Evolutionary conservation across 441 rosid genomes (phyloP).

Genomic region (Populus hybrid): DNA sequence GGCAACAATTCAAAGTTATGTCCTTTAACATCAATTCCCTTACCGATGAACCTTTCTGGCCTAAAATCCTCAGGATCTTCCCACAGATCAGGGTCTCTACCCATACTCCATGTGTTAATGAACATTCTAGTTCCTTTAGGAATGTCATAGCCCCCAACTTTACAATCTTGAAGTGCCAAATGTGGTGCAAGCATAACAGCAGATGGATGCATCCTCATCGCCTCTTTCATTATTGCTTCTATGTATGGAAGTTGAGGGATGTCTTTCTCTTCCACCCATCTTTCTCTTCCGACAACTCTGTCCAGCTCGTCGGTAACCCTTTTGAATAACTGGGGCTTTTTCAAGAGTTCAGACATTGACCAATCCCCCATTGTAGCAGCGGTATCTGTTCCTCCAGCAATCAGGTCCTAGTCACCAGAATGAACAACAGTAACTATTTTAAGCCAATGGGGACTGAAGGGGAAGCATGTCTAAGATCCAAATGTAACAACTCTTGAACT

Average conservation of each 20-base stretch:
- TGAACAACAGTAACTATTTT: neutral
- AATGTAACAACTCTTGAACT: too few relatives aligned
- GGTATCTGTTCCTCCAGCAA: conserved; percentile 37
- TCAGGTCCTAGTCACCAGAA: conserved; percentile 18
- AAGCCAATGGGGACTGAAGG: too few relatives aligned
- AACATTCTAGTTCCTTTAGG: too few relatives aligned
- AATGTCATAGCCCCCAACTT: neutral
- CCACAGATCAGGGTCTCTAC: conserved; percentile 16
- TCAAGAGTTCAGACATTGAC: conserved; percentile 34
- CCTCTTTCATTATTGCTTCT: conserved; percentile 29
- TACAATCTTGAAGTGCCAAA: conserved; percentile 21
- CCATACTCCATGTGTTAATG: too few relatives aligned
- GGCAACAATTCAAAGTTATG: conserved; percentile 27
- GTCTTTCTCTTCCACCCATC: conserved; percentile 38
- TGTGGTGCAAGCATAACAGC: conserved; percentile 14
- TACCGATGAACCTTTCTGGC: conserved; percentile 29
- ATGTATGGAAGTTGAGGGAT: conserved; percentile 26
- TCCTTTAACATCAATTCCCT: conserved; percentile 19
- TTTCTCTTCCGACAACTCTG: conserved; percentile 24
- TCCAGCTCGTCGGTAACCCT: conserved; percentile 35
- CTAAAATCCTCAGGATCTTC: conserved; percentile 18
- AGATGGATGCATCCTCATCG: conserved; percentile 29
- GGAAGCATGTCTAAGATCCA: neutral
- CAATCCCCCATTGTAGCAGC: conserved; percentile 27
- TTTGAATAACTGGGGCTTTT: conserved; percentile 13